Percentiles rank a stretch among this genome's conserved stretches.
Conservation (phyloP, 192 early-diverging fungal species). For the Funneliformis geosporum region DNA sequence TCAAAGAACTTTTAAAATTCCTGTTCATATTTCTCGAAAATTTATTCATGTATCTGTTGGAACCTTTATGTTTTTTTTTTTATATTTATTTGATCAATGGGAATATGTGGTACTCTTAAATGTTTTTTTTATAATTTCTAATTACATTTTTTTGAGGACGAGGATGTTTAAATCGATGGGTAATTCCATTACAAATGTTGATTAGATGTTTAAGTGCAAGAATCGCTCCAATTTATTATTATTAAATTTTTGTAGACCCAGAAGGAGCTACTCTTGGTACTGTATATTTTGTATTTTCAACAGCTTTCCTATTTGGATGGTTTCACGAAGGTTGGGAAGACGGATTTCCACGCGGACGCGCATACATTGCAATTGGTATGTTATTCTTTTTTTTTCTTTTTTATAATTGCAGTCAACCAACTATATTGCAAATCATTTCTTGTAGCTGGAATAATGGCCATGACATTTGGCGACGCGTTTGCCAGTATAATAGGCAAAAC, state of each 20-base stretch:
- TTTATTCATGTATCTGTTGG: constrained; percentile 34
- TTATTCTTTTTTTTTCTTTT: neutral
- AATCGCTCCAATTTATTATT: neutral
- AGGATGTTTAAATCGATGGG: constrained; percentile 18
- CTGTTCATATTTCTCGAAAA: constrained; percentile 31
- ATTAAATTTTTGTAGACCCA: constrained; percentile 21
- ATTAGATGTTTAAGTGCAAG: neutral
- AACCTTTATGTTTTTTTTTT: constrained; percentile 12
- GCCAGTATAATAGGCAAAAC: constrained; percentile 31
- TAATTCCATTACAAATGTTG: neutral
- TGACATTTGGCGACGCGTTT: constrained; percentile 39
- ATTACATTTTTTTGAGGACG: neutral
- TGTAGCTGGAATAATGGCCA: constrained; percentile 35
- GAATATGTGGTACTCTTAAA: constrained; percentile 27
- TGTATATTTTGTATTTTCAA: constrained; percentile 35
- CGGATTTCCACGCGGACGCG: constrained; percentile 21
- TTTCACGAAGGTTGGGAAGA: constrained; percentile 25
- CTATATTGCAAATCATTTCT: constrained; percentile 3
- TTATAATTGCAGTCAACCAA: neutral
- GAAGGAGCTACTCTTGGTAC: constrained; percentile 31
- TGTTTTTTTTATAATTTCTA: neutral
- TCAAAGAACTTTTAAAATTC: neutral
- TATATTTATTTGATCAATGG: constrained; percentile 37
- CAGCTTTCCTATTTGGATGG: constrained; percentile 16
- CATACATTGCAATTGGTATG: constrained; percentile 18